Base-by-base conservation (phyloP, 768 basidiomycete genomes). In the Leccinellum rugosiceps region DNA sequence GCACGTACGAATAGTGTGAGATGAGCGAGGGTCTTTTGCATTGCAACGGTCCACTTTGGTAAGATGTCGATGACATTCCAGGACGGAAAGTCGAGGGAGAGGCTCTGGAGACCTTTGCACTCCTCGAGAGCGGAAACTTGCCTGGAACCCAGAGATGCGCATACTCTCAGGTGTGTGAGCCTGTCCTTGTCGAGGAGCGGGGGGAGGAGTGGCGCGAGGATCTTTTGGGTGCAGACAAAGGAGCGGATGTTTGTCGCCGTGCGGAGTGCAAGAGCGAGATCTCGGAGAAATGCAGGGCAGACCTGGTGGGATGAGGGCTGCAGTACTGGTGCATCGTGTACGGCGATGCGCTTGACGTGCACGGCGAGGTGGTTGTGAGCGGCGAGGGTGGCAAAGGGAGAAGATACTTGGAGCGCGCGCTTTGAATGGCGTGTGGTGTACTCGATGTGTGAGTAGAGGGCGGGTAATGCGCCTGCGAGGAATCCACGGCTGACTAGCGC, bases 401-500 rank as follows among this genome's bases (percentile, higher is more conserved):
- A 84, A 52, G 77, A 72, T 4, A 81, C 60, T 76, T 83, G 30
- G 52, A 55, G 26, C 31, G 56, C 87, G 23, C 78, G 78, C 59
- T 87, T 88, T 14, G 81, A 78, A 62, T 88, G 82, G 25, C 75
- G 74, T 4, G 77, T 52, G 3, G 80, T 77, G 72, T 85, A 89
- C 6, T 74, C 76, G 45, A 90, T 75, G 3, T 71, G 79, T 30
- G 76, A 68, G 68, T 92, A 91, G 8, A 92, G 74, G 15, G 77
- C 74, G 0, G 88, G 87, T 3, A 85, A 78, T 1, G 81, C 85
- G 1, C 79, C 87, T 0, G 81, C 80, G 25, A 85, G 75, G 59
- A 90, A 91, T 0, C 86, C 81, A 44, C 77, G 78, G 65, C 81
- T 86, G 64, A 88, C 88, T 43, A 84, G 82, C 1, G 85, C 81